phyloP scores from a whole-genome alignment of 2,329 filamentous ascomycete genomes.

The Colletotrichum sp. region DNA sequence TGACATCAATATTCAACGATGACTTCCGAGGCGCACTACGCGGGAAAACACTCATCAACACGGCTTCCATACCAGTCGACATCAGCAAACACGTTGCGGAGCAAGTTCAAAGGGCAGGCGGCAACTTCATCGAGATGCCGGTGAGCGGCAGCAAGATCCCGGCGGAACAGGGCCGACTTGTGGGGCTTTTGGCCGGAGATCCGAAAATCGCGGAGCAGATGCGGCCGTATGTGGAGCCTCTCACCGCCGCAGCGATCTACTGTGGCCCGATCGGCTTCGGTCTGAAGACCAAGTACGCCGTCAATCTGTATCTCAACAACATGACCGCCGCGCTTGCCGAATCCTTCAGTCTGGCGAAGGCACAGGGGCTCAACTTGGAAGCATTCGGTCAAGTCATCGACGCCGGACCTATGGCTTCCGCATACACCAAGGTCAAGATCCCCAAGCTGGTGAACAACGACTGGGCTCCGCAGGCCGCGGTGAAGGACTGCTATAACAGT shows the following conservation, averaged over 20 bases:
- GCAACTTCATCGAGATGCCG: slow-evolving; percentile 37
- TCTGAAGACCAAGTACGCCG: slow-evolving; percentile 35
- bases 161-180: slow-evolving; percentile 35
- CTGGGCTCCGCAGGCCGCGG: slow-evolving; percentile 33
- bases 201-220: slow-evolving; percentile 26
- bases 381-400: slow-evolving; percentile 33
- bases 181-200: slow-evolving; percentile 38
- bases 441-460: slow-evolving; percentile 32
- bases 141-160: slow-evolving; percentile 38
- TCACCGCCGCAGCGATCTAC: slow-evolving; percentile 34
- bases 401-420: slow-evolving; percentile 34
- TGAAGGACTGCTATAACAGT: slow-evolving; percentile 35
- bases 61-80: slow-evolving; percentile 31
- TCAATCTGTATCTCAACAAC: slow-evolving; percentile 33
- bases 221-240: slow-evolving; percentile 4
- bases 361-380: slow-evolving; percentile 33
- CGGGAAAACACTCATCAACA: slow-evolving; percentile 37
- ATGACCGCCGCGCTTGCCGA: slow-evolving; percentile 36
- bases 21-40: slow-evolving; percentile 27
- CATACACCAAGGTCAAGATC: slow-evolving; percentile 32
- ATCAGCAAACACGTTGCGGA: slow-evolving; percentile 28
- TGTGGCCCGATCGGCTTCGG: slow-evolving; percentile 36
- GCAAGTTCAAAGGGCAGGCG: slow-evolving; percentile 27
- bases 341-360: slow-evolving; percentile 34
- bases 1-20: slow-evolving; percentile 26